Percentiles rank a stretch among this genome's conserved stretches.
phyloP scores from a whole-genome alignment of 495 filamentous ascomycete genomes.

The Penicillium bialowiezense region DNA sequence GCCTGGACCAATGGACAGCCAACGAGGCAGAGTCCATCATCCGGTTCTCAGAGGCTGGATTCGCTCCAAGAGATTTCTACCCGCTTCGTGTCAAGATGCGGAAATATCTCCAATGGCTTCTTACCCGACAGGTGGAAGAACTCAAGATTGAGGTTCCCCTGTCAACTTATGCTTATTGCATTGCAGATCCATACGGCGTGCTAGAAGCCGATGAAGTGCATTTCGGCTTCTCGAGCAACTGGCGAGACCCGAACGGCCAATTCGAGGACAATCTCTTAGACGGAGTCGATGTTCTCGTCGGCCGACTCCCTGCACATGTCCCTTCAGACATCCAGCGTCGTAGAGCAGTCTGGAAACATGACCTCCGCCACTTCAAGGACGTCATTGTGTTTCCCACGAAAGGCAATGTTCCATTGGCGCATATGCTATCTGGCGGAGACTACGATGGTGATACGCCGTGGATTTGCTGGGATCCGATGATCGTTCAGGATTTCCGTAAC shows the following conservation, averaged over 20 bases:
- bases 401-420: constrained; percentile 68
- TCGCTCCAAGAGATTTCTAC: constrained; percentile 55
- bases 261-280: constrained; percentile 60
- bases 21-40: constrained; percentile 36
- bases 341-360: constrained; percentile 60
- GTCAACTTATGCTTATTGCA: constrained; percentile 78
- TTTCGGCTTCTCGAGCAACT: constrained; percentile 67
- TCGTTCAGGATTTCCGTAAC: constrained; percentile 75
- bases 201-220: constrained; percentile 76
- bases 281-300: constrained; percentile 76
- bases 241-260: constrained; percentile 54
- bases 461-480: constrained; percentile 82
- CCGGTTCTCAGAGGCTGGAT: constrained; percentile 55
- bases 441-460: constrained; percentile 91
- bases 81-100: constrained; percentile 59
- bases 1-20: constrained; percentile 35
- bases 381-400: constrained; percentile 80
- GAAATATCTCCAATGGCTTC: constrained; percentile 49
- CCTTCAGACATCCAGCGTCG: constrained; percentile 79
- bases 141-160: constrained; percentile 68
- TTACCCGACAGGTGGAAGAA: constrained; percentile 56
- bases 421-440: constrained; percentile 86
- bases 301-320: constrained; percentile 77
- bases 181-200: constrained; percentile 72
- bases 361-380: constrained; percentile 75